Evolutionary conservation across 352 stramenopile genomes (phyloP).

Genomic region (Phytopythium chamaehyphon): DNA sequence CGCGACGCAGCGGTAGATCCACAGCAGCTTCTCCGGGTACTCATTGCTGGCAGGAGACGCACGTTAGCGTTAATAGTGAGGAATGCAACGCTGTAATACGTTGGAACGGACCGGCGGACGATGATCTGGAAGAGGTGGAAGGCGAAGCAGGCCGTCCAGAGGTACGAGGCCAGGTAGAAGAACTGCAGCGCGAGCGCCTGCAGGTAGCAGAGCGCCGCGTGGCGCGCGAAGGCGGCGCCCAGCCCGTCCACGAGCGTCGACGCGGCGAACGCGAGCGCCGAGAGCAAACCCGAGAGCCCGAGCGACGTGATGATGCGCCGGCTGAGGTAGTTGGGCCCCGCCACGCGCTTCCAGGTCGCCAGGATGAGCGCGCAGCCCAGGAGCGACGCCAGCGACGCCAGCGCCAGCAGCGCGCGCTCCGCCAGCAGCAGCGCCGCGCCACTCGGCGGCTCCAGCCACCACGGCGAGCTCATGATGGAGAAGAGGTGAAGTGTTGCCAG

Average conservation of each 20-base stretch:
- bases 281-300: constrained; percentile 52
- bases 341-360: constrained; percentile 63
- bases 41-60: constrained; percentile 57
- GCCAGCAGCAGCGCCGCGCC: constrained; percentile 17
- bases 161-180: constrained; percentile 77
- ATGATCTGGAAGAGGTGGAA: constrained; percentile 88
- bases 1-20: constrained; percentile 52
- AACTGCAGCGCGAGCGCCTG: constrained; percentile 74
- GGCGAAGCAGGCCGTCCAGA: constrained; percentile 83
- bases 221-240: constrained; percentile 31
- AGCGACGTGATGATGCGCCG: constrained; percentile 69
- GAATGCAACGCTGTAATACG: too few relatives aligned
- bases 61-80: neutral
- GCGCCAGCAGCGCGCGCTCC: constrained; percentile 48
- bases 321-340: constrained; percentile 63
- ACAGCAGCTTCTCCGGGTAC: constrained; percentile 64
- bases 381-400: constrained; percentile 54
- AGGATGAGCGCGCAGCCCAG: constrained; percentile 68
- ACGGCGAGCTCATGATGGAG: too few relatives aligned
- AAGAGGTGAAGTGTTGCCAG: too few relatives aligned
- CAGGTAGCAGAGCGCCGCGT: constrained; percentile 56
- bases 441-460: too few relatives aligned
- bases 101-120: constrained; percentile 49
- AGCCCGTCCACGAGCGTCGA: constrained; percentile 42
- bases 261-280: constrained; percentile 58